A percentile compares a stretch with the other conserved stretches of the same genome.
phyloP scores from a whole-genome alignment of 1,139 yeast species.

The Saccharomyces hybrid region DNA sequence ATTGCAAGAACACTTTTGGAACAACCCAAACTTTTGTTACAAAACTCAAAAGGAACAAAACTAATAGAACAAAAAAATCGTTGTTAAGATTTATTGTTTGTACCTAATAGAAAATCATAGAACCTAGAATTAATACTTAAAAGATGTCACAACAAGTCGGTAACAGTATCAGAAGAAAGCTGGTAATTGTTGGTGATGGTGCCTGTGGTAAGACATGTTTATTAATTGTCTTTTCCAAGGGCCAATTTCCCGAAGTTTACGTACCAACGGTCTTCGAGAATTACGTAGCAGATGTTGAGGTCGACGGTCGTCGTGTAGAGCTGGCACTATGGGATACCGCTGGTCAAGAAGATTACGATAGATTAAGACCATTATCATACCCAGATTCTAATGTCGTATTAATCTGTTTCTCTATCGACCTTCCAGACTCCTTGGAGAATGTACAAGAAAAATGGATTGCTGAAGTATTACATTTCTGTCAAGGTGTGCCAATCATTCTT shows the following conservation, averaged over 20 bases:
- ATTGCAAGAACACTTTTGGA: background rate
- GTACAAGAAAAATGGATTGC: constrained; percentile 94
- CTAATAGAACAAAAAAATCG: background rate
- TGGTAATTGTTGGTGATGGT: constrained; percentile 82
- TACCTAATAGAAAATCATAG: background rate
- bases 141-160: constrained; percentile 30
- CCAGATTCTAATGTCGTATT: constrained; percentile 90
- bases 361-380: constrained; percentile 87
- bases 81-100: background rate
- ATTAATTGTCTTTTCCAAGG: constrained; percentile 81
- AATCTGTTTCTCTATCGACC: constrained; percentile 85
- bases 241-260: constrained; percentile 92
- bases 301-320: constrained; percentile 89
- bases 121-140: constrained; percentile 5
- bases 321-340: constrained; percentile 98
- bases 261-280: constrained; percentile 95
- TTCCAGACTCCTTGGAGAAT: constrained; percentile 88
- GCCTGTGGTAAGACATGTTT: constrained; percentile 82
- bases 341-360: constrained; percentile 95
- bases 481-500: constrained; percentile 86
- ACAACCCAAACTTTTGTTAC: background rate
- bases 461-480: constrained; percentile 90
- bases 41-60: background rate
- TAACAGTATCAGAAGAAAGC: constrained; percentile 42
- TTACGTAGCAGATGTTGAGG: constrained; percentile 90